Evolutionary conservation across 164 flowering plant species (phyloP), one percentile per base, ranked within the genome.

Genomic region (Chimonanthus salicifolius): DNA sequence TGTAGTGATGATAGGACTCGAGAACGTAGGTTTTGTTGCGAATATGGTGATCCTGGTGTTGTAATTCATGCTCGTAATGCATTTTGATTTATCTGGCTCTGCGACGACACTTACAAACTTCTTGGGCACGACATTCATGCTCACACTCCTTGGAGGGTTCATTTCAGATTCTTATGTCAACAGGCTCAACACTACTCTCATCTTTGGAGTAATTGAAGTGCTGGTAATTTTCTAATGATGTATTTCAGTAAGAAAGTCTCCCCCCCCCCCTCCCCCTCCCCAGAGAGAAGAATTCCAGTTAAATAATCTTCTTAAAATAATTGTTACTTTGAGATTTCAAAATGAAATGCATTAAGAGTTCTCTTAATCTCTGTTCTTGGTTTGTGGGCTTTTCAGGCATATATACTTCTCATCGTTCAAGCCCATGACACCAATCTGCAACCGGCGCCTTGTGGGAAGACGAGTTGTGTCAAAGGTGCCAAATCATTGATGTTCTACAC

Each of bases 31-130:
- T 0, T 89, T 85, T 67, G 80, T 87, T 1, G 91, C 91, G 0
- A 89, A 87, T 76, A 82, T 87, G 94, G 76, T 76, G 44, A 86
- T 84, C 82, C 16, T 88, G 81, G 83, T 82, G 8, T 64, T 83
- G 1, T 88, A 89, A 70, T 88, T 89, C 78, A 21, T 48, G 49
- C 13, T 45, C 7, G 84, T 81, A 58, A 84, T 89, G 89, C 71
- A 75, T 68, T 88, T 89, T n/a, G 80, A 85, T 62, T 9, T 83
- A 3, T 67, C 86, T 3, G 74, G 67, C 4, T 70, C 91, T 15
- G 84, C 90, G n/a, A 88, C 82, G 64, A 84, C 91, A 43, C 78
- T 87, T 3, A 87, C 94, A n/a, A 88, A 84, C 85, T 82, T 87
- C 69, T 72, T 88, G 81, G 94, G 94, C 3, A 65, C 91, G 43